Conservation (phyloP, 768 basidiomycete genomes). For the Mycena rebaudengoi region DNA sequence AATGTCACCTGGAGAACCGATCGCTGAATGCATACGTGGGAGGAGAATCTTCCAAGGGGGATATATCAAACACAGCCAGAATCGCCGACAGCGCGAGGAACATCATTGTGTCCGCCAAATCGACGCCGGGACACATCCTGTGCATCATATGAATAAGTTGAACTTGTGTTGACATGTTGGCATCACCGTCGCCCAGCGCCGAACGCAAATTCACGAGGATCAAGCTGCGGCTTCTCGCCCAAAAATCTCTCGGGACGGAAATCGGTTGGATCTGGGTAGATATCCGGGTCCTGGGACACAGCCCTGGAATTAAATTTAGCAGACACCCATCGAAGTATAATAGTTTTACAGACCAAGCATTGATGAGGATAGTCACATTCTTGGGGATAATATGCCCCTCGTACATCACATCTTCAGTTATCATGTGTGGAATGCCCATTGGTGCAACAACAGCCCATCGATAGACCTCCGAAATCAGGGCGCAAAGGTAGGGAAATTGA, state of each 20-base stretch:
- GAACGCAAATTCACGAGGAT: conserved; percentile 3
- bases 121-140: neutral
- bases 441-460: neutral
- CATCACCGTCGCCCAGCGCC: neutral
- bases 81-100: neutral
- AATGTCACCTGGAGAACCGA: neutral
- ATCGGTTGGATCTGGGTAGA: neutral
- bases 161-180: neutral
- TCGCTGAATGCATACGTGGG: neutral
- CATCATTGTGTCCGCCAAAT: conserved; percentile 3
- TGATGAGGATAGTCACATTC: neutral
- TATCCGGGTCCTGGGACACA: neutral
- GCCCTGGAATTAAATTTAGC: neutral
- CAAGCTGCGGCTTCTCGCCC: neutral
- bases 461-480: neutral
- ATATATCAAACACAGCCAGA: neutral
- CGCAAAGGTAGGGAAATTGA: neutral
- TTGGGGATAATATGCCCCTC: neutral
- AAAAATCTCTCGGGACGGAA: conserved; percentile 1
- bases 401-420: neutral
- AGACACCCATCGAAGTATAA: neutral
- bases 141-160: no score
- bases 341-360: neutral
- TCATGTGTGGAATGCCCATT: neutral
- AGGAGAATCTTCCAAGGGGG: neutral